Base-by-base conservation (phyloP, 805 yeast genomes). In the Starmera caribaea region DNA sequence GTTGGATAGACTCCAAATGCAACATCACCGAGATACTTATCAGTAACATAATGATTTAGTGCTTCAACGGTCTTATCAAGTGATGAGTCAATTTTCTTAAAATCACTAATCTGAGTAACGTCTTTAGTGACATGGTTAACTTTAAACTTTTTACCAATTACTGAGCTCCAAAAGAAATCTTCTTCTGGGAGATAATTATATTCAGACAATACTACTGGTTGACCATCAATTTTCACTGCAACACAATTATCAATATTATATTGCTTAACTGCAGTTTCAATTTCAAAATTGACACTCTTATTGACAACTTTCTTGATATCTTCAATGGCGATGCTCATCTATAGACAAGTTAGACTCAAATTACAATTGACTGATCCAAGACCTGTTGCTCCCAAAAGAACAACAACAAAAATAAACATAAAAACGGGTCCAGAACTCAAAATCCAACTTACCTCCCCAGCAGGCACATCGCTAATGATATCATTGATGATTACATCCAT, bases 11-110 rank as follows among this genome's bases (percentile, higher is more conserved):
- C 68, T 7, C 70, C 74, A 37, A 58, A 50, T 0, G 70, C 63
- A 8, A 54, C 48, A 24, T 77, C 66, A 5, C 80, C 74, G 2
- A 90, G 86, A 54, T 71, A 90, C 51, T 83, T 86, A 39, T 74
- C 77, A 4, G 61, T 54, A 2, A 81, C 75, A 55, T 89, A 89
- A 2, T 43, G 41, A 4, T 38, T 37, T n/a, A 63, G 44, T 8
- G 51, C 48, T 8, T 47, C 36, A 14, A 38, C 32, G 14, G 53
- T 56, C 6, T 36, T 48, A 8, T 45, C 47, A 16, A 33, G 27
- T 14, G 35, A 45, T 35, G 50, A 44, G 8, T 39, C 47, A 35
- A 46, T 45, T 8, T 47, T 46, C 10, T 50, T 58, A 38, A 56
- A 62, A 1, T 59, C 50, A 45, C 78, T 85, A 29, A 78, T 50